Evolutionary conservation across 2,329 filamentous ascomycete genomes (phyloP).

Genomic region (Didymella lethalis): DNA sequence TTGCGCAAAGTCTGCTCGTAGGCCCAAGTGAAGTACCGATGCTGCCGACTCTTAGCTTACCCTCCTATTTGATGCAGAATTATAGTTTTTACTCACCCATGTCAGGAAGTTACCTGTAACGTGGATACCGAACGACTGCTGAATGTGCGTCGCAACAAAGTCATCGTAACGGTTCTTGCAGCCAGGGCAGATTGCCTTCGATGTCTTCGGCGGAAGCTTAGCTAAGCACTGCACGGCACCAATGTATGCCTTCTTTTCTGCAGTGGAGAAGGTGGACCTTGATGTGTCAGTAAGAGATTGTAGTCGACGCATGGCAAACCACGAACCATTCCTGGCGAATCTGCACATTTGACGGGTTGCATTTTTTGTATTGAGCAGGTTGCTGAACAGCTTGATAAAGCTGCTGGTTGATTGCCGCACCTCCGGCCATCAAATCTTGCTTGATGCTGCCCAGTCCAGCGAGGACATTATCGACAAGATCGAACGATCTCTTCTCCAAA

Average conservation of each 20-base stretch:
- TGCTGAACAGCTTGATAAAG: constrained; percentile 35
- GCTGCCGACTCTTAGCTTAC: not conserved
- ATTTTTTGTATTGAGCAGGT: constrained; percentile 37
- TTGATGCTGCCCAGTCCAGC: constrained; percentile 14
- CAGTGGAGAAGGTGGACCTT: constrained; percentile 12
- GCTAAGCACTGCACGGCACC: constrained; percentile 47
- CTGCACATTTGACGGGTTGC: constrained; percentile 50
- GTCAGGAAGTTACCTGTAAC: constrained; percentile 48
- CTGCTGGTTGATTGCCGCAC: constrained; percentile 38
- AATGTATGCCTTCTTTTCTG: constrained; percentile 49
- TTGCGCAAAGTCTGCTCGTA: constrained; percentile 54
- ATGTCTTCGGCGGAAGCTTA: constrained; percentile 35
- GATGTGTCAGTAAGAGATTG: not conserved
- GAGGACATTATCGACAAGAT: constrained; percentile 6
- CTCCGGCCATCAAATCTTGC: constrained; percentile 35
- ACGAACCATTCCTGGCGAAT: constrained; percentile 56
- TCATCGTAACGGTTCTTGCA: constrained; percentile 48
- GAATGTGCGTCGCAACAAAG: constrained; percentile 49
- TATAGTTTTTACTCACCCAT: constrained; percentile 46
- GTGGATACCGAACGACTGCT: constrained; percentile 47
- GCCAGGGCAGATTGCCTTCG: constrained; percentile 39
- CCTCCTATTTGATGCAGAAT: not conserved
- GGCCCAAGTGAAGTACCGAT: constrained; percentile 11
- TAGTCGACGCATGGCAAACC: not conserved
- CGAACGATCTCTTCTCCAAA: constrained; percentile 8